Evolutionary conservation across 148 eudicot genomes (phyloP).

Genomic region (Polygonum maritimum): DNA sequence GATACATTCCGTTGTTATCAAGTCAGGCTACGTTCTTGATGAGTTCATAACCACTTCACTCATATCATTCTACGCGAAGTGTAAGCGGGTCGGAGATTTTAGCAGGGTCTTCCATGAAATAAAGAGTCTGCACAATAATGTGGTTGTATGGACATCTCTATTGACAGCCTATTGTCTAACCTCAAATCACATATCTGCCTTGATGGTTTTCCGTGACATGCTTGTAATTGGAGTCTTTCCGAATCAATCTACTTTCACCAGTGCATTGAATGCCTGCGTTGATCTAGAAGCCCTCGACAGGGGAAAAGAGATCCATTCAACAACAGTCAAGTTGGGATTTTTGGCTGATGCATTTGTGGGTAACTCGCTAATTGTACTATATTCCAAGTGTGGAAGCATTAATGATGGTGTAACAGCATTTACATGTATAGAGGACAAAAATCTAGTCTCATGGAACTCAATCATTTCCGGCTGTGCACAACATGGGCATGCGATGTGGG

Average conservation of each 20-base stretch:
- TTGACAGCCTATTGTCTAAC: slow-evolving; percentile 59
- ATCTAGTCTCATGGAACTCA: slow-evolving; percentile 84
- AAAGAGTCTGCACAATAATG: slow-evolving; percentile 34
- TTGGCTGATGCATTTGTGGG: slow-evolving; percentile 56
- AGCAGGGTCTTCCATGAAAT: slow-evolving; percentile 51
- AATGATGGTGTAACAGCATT: slow-evolving; percentile 41
- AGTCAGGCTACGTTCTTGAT: slow-evolving; percentile 40
- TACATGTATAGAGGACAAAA: slow-evolving; percentile 34
- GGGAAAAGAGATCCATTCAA: slow-evolving; percentile 51
- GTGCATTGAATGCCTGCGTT: slow-evolving; percentile 65
- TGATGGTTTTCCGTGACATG: slow-evolving; percentile 55
- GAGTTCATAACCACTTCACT: slow-evolving; percentile 55
- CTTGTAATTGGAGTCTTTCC: slow-evolving; percentile 40
- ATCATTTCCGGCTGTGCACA: slow-evolving; percentile 77
- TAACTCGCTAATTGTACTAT: slow-evolving; percentile 59
- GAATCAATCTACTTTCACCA: slow-evolving; percentile 79
- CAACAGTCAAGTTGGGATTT: slow-evolving; percentile 41
- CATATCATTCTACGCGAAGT: slow-evolving; percentile 67
- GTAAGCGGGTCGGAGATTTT: slow-evolving; percentile 37
- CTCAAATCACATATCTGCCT: slow-evolving; percentile 41
- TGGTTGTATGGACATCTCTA: slow-evolving; percentile 84
- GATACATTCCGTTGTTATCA: slow-evolving; percentile 48
- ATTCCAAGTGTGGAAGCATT: slow-evolving; percentile 58
- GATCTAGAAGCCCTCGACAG: slow-evolving; percentile 31
- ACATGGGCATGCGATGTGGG: slow-evolving; percentile 49